Evolutionary conservation across 2,329 filamentous ascomycete genomes (phyloP), one percentile per base, ranked within the genome.

Genomic region (Didymella keratinophila): DNA sequence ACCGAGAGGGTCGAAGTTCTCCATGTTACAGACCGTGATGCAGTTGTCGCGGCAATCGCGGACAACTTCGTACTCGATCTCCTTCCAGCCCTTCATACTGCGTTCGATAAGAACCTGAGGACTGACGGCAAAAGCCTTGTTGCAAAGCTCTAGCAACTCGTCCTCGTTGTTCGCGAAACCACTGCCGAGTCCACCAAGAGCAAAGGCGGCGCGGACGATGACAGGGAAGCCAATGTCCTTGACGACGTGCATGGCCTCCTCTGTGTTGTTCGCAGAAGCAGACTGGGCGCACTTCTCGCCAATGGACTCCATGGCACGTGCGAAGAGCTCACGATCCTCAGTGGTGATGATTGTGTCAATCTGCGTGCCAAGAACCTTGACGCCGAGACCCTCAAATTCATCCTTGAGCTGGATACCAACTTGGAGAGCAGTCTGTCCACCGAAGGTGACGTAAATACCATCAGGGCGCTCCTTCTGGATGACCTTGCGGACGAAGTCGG

Each of bases 81-180:
- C 95, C 79, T 99, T 99, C 95, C 95, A 99, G 59, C 95, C 95
- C 82, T 98, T 98, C 94, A 99, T 98, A 81, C 92, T 96, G 77
- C 91, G 89, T 82, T 99, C 95, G 70, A 99, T 96, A 54, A 99
- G 86, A 8, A 99, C 92, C 76, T 99, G 95, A 9, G 95, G 95
- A 74, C 92, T 97, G 67, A 91, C 93, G 27, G 95, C 93, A 67
- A 99, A 93, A 7, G 95, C 94, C 80, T 96, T 97, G 78, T 91
- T 89, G 84, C 95, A 98, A 44, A 98, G 89, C 2, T 94, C 91
- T 32, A 90, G 81, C 42, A 98, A 83, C 77, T 99, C 88, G 2
- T 86, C 78, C 68, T 96, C 88, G 76, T 98, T 88, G 70, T 97
- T 89, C 56, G 95, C 95, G 71, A 99, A 99, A 44, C 95, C 95